These are phyloP conservation scores for Hypoxylon perforatum DNA, from an alignment of 495 filamentous ascomycete species.

Conservation along the genomic window DNA sequence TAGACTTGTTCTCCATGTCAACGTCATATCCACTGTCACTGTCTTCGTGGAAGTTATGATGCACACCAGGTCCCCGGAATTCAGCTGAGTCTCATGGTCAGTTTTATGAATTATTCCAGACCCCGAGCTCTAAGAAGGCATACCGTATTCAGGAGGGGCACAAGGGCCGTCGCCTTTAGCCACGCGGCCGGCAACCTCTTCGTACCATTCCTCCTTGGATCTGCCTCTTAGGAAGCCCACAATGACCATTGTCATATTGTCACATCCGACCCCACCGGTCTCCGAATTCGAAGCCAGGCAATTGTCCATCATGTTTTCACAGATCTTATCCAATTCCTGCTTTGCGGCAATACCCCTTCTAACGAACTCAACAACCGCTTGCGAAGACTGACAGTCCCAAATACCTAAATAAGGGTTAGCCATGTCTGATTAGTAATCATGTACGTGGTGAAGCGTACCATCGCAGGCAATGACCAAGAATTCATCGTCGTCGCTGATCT, in stretches of 20 bases:
- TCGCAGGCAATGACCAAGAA: constrained; percentile 98
- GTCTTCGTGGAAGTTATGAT: constrained; percentile 86
- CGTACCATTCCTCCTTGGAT: constrained; percentile 98
- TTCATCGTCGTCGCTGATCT: constrained; percentile 92
- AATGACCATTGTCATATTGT: constrained; percentile 99
- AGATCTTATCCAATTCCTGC: constrained; percentile 91
- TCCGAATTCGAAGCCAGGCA: constrained; percentile 97
- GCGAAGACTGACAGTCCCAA: constrained; percentile 99
- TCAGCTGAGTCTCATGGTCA: constrained; percentile 74
- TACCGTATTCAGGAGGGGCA: constrained; percentile 99
- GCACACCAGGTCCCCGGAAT: constrained; percentile 91
- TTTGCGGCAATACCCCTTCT: constrained; percentile 94
- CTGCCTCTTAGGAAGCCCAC: constrained; percentile 88
- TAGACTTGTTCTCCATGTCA: constrained; percentile 70
- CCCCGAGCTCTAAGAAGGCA: constrained; percentile 62
- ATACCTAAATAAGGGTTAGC: constrained; percentile 74
- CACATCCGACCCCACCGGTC: constrained; percentile 96
- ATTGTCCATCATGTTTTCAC: constrained; percentile 99
- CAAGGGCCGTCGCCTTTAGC: constrained; percentile 97
- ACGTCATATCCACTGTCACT: constrained; percentile 92
- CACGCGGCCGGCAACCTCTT: constrained; percentile 91
- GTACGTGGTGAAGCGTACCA: constrained; percentile 63
- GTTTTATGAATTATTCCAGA: constrained; percentile 57
- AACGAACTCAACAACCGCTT: constrained; percentile 96
- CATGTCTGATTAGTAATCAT: constrained; percentile 6